Evolutionary conservation across 306 rosid species (phyloP), one percentile per base, ranked within the genome.

Genomic region (Trifolium pratense): DNA sequence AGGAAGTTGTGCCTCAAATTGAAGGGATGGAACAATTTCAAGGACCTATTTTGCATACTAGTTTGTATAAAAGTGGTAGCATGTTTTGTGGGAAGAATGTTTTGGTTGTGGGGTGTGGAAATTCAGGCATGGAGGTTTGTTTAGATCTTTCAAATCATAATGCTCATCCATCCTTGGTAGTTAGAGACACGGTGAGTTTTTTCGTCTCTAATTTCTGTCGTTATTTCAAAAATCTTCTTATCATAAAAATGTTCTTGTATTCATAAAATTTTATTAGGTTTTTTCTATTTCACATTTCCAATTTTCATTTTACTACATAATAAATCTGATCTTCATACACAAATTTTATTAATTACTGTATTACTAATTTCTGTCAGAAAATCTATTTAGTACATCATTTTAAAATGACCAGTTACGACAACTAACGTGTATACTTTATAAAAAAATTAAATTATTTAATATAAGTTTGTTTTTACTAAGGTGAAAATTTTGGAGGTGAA

Each of bases 61-160:
- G 97, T 66, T 75, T 56, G 23, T 95, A 90, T 45, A 95, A 87
- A 70, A 92, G 84, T 10, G 99, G 99, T 0, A 86, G 36, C 46
- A 46, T 16, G 86, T 95, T 86, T 66, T 23, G 82, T 37, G 97
- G 91, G 48, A 90, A 88, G 75, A 88, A 77, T 23, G 97, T 92
- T 74, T 78, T 95, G 88, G 99, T 95, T 3, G 89, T 95, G 12
- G 99, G 99, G 7, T 95, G 97, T 72, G 99, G 99, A 2, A 95
- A 95, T 77, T 95, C 99, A 0, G 99, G 99, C 56, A 90, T 92
- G 99, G 99, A 95, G 80, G 84, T 95, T 55, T 90, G 96, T 77
- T 81, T 92, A 64, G 99, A 95, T 82, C 96, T 95, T 37, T 90
- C 89, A 85, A 80, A 87, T 83, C 85, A 87, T 68, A 84, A 89